phyloP scores from a whole-genome alignment of 1,139 yeast genomes.

The Pichia sp. region DNA sequence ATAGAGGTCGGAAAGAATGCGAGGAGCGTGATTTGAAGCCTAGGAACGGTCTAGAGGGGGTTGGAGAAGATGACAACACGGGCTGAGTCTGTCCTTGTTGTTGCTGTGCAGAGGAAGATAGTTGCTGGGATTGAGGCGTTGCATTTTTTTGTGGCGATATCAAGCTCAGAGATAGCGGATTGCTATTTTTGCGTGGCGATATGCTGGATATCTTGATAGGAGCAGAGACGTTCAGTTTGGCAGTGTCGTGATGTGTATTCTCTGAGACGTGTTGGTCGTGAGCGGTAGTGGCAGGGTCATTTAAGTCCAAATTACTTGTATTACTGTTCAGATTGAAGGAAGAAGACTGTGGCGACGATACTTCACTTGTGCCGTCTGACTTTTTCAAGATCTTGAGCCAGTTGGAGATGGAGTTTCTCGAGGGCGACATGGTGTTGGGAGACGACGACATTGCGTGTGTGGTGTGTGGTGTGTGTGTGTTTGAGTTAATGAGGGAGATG shows the following conservation, averaged over 20 bases:
- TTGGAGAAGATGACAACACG: slow-evolving; percentile 17
- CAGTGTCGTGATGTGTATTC: no score
- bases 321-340: not conserved
- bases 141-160: slow-evolving; percentile 8
- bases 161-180: slow-evolving; percentile 9
- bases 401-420: slow-evolving; percentile 10
- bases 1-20: slow-evolving; percentile 29
- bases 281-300: not conserved
- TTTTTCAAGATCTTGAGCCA: slow-evolving; percentile 14
- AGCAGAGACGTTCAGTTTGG: not conserved
- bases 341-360: slow-evolving; percentile 3
- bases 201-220: slow-evolving; percentile 3
- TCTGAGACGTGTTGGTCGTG: no score
- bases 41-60: slow-evolving; percentile 31
- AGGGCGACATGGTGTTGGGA: slow-evolving; percentile 12
- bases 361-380: slow-evolving; percentile 2
- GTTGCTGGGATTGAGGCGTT: slow-evolving; percentile 9
- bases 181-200: slow-evolving; percentile 12
- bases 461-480: not conserved
- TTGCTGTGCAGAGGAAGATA: not conserved
- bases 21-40: slow-evolving; percentile 33
- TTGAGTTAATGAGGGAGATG: not conserved
- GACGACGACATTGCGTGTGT: slow-evolving; percentile 5
- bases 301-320: slow-evolving; percentile 3
- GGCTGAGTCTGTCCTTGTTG: slow-evolving; percentile 7